Conservation (phyloP, 805 yeast species). For the Wickerhamiella nectarea region DNA sequence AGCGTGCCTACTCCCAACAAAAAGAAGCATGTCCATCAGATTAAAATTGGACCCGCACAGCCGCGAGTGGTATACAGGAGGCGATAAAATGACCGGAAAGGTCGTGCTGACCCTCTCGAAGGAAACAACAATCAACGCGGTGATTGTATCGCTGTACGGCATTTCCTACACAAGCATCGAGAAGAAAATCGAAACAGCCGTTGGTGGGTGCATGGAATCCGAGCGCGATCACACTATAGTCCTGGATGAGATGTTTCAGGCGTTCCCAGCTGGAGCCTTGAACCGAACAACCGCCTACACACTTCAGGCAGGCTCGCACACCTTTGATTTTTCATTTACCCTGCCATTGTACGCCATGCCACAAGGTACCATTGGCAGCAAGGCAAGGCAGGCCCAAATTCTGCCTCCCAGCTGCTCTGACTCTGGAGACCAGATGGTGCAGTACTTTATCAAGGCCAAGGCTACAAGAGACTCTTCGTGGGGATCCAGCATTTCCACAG, state of each 20-base stretch:
- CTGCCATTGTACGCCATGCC: constrained; percentile 21
- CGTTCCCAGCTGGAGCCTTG: constrained; percentile 25
- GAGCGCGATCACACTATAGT: constrained; percentile 20
- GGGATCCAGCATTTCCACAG: constrained; percentile 4
- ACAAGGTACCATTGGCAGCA: constrained; percentile 11
- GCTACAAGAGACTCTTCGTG: background rate
- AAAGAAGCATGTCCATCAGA: constrained; percentile 5
- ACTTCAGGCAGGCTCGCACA: constrained; percentile 25
- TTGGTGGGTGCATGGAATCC: constrained; percentile 16
- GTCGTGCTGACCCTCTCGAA: background rate
- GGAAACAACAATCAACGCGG: constrained; percentile 5
- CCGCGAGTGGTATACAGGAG: constrained; percentile 9
- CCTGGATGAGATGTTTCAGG: constrained; percentile 21
- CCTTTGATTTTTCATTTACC: constrained; percentile 25
- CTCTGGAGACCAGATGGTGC: constrained; percentile 23
- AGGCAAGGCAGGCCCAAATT: constrained; percentile 11
- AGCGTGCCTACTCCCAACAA: background rate
- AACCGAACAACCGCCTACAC: constrained; percentile 19
- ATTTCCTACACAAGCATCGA: constrained; percentile 51
- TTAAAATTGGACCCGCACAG: constrained; percentile 2
- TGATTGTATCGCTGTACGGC: constrained; percentile 47
- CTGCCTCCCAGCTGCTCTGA: constrained; percentile 27
- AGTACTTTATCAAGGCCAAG: constrained; percentile 42
- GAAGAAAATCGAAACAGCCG: constrained; percentile 15
- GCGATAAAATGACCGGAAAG: constrained; percentile 7